Conservation (phyloP, 2,329 filamentous ascomycete species). For the Arthroderma sp. region DNA sequence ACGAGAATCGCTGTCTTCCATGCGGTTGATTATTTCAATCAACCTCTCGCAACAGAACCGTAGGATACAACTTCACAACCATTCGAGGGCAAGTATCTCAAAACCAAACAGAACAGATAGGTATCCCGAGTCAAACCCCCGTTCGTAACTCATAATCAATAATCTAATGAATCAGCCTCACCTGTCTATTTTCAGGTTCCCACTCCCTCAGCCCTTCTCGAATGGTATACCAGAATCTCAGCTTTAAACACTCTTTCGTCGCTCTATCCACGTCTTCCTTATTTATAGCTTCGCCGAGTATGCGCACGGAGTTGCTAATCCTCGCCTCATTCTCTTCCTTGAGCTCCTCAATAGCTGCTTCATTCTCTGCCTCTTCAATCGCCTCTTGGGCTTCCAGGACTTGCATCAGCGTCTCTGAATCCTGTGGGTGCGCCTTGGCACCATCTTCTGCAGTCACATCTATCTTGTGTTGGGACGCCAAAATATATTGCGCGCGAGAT, state of each 20-base stretch:
- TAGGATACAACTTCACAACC: too few relatives aligned
- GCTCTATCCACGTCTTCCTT: constrained; percentile 53
- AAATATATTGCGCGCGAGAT: constrained; percentile 73
- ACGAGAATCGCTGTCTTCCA: too few relatives aligned
- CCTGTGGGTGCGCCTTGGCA: constrained; percentile 52
- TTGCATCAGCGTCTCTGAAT: constrained; percentile 65
- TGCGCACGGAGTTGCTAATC: constrained; percentile 49
- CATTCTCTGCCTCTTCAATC: constrained; percentile 54
- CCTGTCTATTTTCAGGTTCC: constrained; percentile 58
- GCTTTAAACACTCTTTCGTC: constrained; percentile 56
- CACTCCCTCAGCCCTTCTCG: constrained; percentile 66
- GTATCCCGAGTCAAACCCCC: background rate
- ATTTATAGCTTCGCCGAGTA: constrained; percentile 52
- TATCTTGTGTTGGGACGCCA: constrained; percentile 52
- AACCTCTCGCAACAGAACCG: too few relatives aligned
- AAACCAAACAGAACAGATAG: background rate
- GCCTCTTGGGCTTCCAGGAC: constrained; percentile 68
- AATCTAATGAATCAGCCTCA: constrained; percentile 41
- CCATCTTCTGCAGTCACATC: constrained; percentile 68
- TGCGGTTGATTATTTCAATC: too few relatives aligned
- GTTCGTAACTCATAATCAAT: background rate
- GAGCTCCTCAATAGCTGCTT: constrained; percentile 53
- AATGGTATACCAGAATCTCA: constrained; percentile 88
- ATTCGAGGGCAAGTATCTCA: too few relatives aligned
- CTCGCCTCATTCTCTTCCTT: constrained; percentile 54